Evolutionary conservation across 331 rosid genomes (phyloP), one percentile per base, ranked within the genome.

Genomic region (Arachis monticola): DNA sequence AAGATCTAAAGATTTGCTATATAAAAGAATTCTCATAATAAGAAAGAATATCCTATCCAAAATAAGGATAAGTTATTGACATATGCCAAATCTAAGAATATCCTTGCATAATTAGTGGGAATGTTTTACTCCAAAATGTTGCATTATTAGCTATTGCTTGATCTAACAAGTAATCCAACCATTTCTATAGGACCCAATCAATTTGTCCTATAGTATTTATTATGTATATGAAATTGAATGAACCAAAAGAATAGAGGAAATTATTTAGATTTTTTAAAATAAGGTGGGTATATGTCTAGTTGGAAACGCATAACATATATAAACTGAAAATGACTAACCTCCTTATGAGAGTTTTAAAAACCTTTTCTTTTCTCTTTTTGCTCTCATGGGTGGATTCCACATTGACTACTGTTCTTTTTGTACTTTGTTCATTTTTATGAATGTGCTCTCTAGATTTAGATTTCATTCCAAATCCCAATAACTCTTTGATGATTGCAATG

Each of bases 251-350:
- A 60, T 57, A 77, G 67, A 73, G 69, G 30, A 65, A 52, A 53
- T 68, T 65, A 5, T 67, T 66, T 62, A 58, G 48, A 42, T 63
- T 62, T 10, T 41, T 73, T 55, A 51, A 32, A 46, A 59, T 31
- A 44, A 75, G 50, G 60, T 31, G 72, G 75, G 11, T 65, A 72
- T 51, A 69, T 78, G 72, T 62, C 77, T 64, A 50, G 61, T 61
- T 74, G 76, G 77, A 67, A 85, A 73, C 48, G 38, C 67, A 79
- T 64, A 76, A 44, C 69, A 68, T 38, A 38, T 38, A 38, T 38
- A 3, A 70, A 30, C 38, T 81, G 90, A 88, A 79, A 88, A 73
- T 77, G 90, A 88, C 87, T 67, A 64, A 74, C 79, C 77, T 80
- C 90, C 88, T 82, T 70, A 75, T 74, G 61, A 12, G 75, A 75